Evolutionary conservation across 345 rosid species (phyloP).

Genomic region (Populus pruinosa): DNA sequence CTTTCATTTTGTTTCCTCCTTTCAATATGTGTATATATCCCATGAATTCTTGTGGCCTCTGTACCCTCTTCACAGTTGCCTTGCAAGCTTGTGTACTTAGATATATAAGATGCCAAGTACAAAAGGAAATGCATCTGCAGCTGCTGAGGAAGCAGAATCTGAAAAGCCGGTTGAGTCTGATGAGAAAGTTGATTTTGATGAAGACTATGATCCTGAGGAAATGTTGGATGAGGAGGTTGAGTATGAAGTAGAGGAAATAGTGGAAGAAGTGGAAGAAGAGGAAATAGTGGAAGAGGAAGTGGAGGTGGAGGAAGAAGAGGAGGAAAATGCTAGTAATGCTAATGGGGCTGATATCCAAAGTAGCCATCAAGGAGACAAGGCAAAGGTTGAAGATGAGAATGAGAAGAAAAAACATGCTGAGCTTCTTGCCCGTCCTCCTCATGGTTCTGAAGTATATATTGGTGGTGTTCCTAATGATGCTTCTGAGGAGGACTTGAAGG

Average conservation of each 20-base stretch:
- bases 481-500: constrained; percentile 65
- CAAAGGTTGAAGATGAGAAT: constrained; percentile 40
- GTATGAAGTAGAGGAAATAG: constrained; percentile 72
- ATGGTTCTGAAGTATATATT: constrained; percentile 85
- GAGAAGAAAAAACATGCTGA: constrained; percentile 60
- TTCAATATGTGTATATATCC: constrained; percentile 60
- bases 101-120: constrained; percentile 74
- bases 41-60: constrained; percentile 85
- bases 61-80: constrained; percentile 77
- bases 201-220: constrained; percentile 65
- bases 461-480: constrained; percentile 78
- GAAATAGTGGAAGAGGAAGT: constrained; percentile 50
- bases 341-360: constrained; percentile 22
- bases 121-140: constrained; percentile 52
- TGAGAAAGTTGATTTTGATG: constrained; percentile 64
- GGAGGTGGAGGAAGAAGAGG: constrained; percentile 24
- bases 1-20: constrained; percentile 83
- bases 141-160: constrained; percentile 39
- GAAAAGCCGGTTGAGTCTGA: constrained; percentile 58
- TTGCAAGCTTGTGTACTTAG: constrained; percentile 74
- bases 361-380: constrained; percentile 23
- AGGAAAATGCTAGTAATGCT: constrained; percentile 18
- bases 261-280: constrained; percentile 61
- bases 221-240: constrained; percentile 75
- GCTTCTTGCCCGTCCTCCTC: constrained; percentile 87